Conservation (phyloP, 768 basidiomycete genomes). For the Amanita fuliginea region DNA sequence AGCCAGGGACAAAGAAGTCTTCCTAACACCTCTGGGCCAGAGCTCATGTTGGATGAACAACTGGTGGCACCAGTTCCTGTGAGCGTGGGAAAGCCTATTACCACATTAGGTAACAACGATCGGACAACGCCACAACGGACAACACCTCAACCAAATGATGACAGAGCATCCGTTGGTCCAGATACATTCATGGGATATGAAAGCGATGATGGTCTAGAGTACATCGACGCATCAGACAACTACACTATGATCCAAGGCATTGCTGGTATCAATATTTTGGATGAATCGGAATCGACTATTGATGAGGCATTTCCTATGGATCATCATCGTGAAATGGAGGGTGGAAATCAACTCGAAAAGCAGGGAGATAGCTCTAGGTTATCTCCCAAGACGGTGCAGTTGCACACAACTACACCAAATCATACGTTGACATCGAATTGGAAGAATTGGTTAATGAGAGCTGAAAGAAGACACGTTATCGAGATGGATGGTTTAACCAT, state of each 20-base stretch:
- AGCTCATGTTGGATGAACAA: background rate
- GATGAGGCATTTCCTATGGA: background rate
- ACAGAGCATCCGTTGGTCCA: background rate
- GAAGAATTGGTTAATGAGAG: background rate
- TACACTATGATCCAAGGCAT: background rate
- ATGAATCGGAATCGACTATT: background rate
- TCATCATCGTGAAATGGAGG: background rate
- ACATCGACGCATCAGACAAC: conserved; percentile 2
- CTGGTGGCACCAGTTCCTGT: no score
- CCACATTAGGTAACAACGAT: conserved; percentile 1
- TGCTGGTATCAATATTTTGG: conserved; percentile 1
- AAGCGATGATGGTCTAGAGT: conserved; percentile 3
- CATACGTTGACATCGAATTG: background rate
- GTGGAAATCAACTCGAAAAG: background rate
- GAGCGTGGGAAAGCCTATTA: background rate
- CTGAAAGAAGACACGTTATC: background rate
- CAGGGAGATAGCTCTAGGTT: background rate
- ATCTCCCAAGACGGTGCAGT: background rate
- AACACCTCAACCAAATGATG: background rate
- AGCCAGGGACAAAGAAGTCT: background rate
- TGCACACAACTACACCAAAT: background rate
- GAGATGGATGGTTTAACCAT: conserved; percentile 22
- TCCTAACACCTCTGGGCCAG: background rate
- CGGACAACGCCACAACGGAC: background rate
- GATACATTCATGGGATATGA: background rate